Evolutionary conservation across 2,329 filamentous ascomycete genomes (phyloP), one percentile per base, ranked within the genome.

Genomic region (Clonostachys solani): DNA sequence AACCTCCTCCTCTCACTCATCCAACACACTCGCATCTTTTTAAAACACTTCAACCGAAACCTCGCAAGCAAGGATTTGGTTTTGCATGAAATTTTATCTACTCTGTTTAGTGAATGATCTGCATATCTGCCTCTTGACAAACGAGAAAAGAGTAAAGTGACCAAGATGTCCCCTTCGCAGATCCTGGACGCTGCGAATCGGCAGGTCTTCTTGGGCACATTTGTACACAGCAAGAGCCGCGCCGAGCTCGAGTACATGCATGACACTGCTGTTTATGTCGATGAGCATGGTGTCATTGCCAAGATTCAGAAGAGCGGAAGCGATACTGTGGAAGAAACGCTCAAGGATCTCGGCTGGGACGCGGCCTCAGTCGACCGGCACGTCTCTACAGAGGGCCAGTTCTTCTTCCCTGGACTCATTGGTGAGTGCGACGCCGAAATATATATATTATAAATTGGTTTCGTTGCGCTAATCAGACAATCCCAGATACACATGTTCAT

Each of bases 401-500:
- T 92, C 69, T 91, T 89, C 72, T 92, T 94, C 57, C 89, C 89
- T 0, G 89, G 89, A 6, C 91, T 92, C 60, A 83, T 94, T 50
- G 86, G 85, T 87, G 63, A 55, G 74, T 63, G 43, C 12, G 5
- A 18, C 33, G 17, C 44, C 23, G 23, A 4, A 29, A 10, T 29
- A 8, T 10, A 29, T 29, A 4, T 18, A 15, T 13, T 15, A 18
- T 13, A 38, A 19, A 36, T 33, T 12, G 34, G 15, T 23, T 42
- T 17, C 19, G 40, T 19, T 29, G 13, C 19, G 40, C 13, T n/a
- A 18, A 19, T 42, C 6, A 42, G 35, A 33, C 15, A 34, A 19
- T 16, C 19, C n/a, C 52, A 92, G 92, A 99, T 66, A 96, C 94
- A 1, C 94, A 99, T 64, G 87, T 96, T 49, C 94, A 99, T 64